Evolutionary conservation across 208 protist species (phyloP), one percentile per base, ranked within the genome.

Genomic region (Angomonas deanei): DNA sequence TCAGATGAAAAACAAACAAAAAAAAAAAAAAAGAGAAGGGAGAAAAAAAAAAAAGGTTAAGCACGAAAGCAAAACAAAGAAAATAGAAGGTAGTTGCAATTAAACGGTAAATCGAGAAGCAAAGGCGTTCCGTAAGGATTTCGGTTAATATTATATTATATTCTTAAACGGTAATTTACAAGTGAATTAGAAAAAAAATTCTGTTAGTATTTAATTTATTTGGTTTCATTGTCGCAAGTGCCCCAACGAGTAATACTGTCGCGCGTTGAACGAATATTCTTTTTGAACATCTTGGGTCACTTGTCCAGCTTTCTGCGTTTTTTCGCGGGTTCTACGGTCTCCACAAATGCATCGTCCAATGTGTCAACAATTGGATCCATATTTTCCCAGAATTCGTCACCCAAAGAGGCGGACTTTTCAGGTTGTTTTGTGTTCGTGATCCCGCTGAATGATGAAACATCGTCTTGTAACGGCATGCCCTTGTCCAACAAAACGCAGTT

Each of bases 321-420:
- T 53, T 4, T 59, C n/a, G 26, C 23, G 17, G 46, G 30, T 46
- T 33, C 27, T 42, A 42, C 8, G 15, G 8, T 42, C 11, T n/a
- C 36, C 11, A 15, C 3, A 59, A 13, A 23, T 26, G 11, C 47
- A 28, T 86, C 79, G 15, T 75, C 83, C 1, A 89, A 72, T 0
- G 80, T 78, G 60, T 93, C 86, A 6, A 88, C 57, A 4, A 93
- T 79, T 26, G 86, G 86, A 67, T 93, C 86, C 86, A 93, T 93
- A 60, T 88, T 82, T 64, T 93, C 86, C 83, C 86, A 93, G 1
- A 93, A 50, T 50, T 86, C 74, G 64, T 89, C 81, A 24, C 86
- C 82, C n/a, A 93, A 57, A 1, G 71, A 72, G 19, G 65, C 62
- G 6, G 60, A 67, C 49, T 86, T 90, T 62, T 74, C 76, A 3